Evolutionary conservation across 23 red algal species (phyloP), one percentile per base, ranked within the genome.

Genomic region (Chondrus crispus): DNA sequence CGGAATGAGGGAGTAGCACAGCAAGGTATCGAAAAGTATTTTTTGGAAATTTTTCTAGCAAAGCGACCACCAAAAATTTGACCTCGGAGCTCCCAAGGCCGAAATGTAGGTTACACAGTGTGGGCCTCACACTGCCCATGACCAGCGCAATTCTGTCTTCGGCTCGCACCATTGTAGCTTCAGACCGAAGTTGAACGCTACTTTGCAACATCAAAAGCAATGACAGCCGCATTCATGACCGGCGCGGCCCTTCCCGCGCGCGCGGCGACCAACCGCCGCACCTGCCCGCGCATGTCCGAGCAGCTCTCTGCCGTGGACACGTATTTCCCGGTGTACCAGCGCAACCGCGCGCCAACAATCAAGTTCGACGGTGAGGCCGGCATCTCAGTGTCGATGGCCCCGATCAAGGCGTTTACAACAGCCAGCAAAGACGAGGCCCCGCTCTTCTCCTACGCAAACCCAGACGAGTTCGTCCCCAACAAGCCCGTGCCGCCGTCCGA

Each of bases 341-440:
- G 74, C 33, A 79, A 58, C 36, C 46, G 47, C 46, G 91, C 91
- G 47, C 91, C 91, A 10, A 50, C 80, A 43, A 94, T 94, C 52
- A 50, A 33, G 49, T 88, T 94, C 44, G 73, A 94, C 73, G 91
- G 91, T n/a, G 44, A 86, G 39, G 57, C 78, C 3, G 91, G 91
- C 51, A 28, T 94, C 38, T 70, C 40, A 7, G n/a, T 94, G 37
- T 68, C 70, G 33, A 94, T 87, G 81, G 74, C 69, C 39, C 72
- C 53, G 44, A 73, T 94, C 9, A 24, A 58, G 45, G 69, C 82
- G 32, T 94, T 94, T 55, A 74, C 91, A 48, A 43, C 54, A 12
- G 80, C 64, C 22, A 83, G 88, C 68, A 86, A 86, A 49, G 68
- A 43, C 24, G 83, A 44, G 18, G 82, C 47, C 36, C 74, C 82